Evolutionary conservation across 192 early-diverging fungal genomes (phyloP).

Genomic region (Backusella luteola): DNA sequence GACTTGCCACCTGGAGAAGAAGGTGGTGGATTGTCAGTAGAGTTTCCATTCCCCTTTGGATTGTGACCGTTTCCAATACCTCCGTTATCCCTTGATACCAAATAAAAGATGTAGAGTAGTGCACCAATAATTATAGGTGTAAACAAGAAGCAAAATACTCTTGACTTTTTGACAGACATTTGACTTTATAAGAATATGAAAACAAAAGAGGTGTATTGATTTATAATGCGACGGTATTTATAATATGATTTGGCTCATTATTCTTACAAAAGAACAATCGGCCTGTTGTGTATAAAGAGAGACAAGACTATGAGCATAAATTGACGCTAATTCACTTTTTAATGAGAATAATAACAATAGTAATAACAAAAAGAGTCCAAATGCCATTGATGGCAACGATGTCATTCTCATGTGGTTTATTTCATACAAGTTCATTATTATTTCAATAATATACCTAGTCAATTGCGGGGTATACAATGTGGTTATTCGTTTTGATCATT

Average conservation of each 20-base stretch:
- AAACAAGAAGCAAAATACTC: background rate
- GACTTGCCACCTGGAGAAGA: background rate
- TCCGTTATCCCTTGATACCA: background rate
- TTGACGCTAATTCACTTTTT: too few species aligned
- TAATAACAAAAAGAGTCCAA: too few species aligned
- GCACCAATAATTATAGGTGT: background rate
- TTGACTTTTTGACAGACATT: background rate
- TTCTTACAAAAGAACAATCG: background rate
- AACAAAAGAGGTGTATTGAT: background rate
- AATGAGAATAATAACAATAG: too few species aligned
- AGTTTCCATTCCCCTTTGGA: background rate
- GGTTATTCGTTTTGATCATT: slow-evolving; percentile 41
- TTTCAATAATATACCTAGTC: background rate
- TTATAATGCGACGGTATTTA: background rate
- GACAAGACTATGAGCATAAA: background rate
- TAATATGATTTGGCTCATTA: background rate
- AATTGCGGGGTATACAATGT: slow-evolving; percentile 39
- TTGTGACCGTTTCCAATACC: background rate
- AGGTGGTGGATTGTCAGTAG: background rate
- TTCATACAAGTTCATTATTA: background rate
- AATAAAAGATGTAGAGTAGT: background rate
- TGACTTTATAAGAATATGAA: background rate
- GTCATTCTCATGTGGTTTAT: too few species aligned
- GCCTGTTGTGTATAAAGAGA: background rate
- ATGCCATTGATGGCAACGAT: too few species aligned